Conservation (phyloP, 148 eudicot species). For the Camellia sinensis region DNA sequence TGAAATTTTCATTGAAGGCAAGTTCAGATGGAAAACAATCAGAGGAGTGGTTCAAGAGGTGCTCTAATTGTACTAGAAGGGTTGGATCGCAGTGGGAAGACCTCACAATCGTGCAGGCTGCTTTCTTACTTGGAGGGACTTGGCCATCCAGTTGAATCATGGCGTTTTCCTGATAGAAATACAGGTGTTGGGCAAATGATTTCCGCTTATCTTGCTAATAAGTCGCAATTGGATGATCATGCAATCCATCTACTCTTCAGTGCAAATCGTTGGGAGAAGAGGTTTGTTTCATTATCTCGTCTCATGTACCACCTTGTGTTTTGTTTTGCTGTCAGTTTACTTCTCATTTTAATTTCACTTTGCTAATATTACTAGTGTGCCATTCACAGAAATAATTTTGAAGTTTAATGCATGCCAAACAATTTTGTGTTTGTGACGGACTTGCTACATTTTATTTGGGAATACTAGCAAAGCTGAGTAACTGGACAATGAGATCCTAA, state of each 20-base stretch:
- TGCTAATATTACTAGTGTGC: neutral
- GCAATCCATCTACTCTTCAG: constrained; percentile 85
- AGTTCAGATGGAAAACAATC: constrained; percentile 49
- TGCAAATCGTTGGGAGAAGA: constrained; percentile 99
- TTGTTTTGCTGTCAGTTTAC: neutral
- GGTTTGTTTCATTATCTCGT: constrained; percentile 36
- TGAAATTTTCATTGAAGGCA: constrained; percentile 21
- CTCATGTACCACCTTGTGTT: neutral
- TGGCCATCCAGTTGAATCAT: constrained; percentile 66
- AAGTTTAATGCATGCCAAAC: neutral
- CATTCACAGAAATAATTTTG: neutral
- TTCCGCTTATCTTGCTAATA: constrained; percentile 73
- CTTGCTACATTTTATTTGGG: neutral
- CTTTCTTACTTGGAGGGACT: constrained; percentile 49
- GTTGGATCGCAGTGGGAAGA: constrained; percentile 94
- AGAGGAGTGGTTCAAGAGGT: constrained; percentile 50
- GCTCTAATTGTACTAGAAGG: constrained; percentile 93
- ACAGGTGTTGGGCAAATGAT: constrained; percentile 86
- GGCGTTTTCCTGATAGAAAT: constrained; percentile 87
- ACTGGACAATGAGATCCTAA: neutral
- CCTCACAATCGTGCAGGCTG: constrained; percentile 64
- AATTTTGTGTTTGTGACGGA: neutral
- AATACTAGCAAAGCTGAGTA: neutral
- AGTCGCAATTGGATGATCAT: constrained; percentile 81
- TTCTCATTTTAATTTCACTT: neutral